Conservation (phyloP, 2,329 filamentous ascomycete genomes). For the Gnomoniopsis smithogilvyi region DNA sequence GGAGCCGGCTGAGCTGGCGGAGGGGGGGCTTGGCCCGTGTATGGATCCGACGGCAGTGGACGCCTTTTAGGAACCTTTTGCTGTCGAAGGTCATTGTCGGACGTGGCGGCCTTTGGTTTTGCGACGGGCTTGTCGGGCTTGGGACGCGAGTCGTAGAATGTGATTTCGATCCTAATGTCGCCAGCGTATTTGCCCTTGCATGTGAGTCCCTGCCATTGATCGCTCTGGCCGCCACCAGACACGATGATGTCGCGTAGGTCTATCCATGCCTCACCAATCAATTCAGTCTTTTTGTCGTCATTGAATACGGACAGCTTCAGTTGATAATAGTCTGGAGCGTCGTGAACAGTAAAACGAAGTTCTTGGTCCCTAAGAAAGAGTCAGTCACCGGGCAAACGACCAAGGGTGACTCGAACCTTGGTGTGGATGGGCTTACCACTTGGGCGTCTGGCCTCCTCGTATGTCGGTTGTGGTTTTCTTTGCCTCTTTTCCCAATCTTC, state of each 20-base stretch:
- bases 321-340: conserved; percentile 93
- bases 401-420: neutral
- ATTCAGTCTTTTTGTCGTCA: conserved; percentile 94
- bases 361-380: conserved; percentile 79
- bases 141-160: conserved; percentile 87
- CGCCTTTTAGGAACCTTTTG: conserved; percentile 72
- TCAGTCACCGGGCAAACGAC: neutral
- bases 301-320: conserved; percentile 96
- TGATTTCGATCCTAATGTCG: conserved; percentile 91
- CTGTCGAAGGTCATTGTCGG: conserved; percentile 37
- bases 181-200: conserved; percentile 95
- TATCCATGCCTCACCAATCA: conserved; percentile 94
- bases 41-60: conserved; percentile 77
- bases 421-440: conserved; percentile 69
- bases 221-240: conserved; percentile 85
- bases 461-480: conserved; percentile 96
- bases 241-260: conserved; percentile 78
- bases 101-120: conserved; percentile 44
- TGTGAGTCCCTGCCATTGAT: conserved; percentile 84
- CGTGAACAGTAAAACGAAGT: conserved; percentile 91
- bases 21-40: conserved; percentile 50
- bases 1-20: conserved; percentile 17
- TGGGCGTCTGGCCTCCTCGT: conserved; percentile 89
- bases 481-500: conserved; percentile 89
- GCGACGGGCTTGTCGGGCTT: conserved; percentile 69